phyloP scores from a whole-genome alignment of 2,329 filamentous ascomycete species.

The Parastagonospora nodorum region DNA sequence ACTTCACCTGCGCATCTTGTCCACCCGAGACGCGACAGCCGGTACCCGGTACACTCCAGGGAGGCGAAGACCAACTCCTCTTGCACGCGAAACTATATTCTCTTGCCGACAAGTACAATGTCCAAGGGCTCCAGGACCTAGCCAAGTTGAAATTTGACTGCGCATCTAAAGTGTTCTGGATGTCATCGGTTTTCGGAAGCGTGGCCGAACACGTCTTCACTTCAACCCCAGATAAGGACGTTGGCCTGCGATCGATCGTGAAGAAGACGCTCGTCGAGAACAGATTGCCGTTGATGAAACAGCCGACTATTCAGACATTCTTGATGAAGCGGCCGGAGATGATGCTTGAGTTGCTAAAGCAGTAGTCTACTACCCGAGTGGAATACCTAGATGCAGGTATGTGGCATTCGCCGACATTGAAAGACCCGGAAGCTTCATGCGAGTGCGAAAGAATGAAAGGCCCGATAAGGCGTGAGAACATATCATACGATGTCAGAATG shows the following conservation, averaged over 20 bases:
- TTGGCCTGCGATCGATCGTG: not conserved
- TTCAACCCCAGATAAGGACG: slow-evolving; percentile 6
- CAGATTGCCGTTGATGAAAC: not conserved
- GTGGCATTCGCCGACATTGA: no score
- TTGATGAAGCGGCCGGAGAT: not conserved
- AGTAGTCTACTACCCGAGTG: no score
- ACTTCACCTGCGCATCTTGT: not conserved
- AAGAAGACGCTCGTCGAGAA: not conserved
- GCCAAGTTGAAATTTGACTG: slow-evolving; percentile 3
- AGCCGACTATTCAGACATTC: not conserved
- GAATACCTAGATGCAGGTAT: no score
- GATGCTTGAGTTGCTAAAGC: not conserved
- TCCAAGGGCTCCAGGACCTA: slow-evolving; percentile 4
- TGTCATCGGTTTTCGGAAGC: slow-evolving; percentile 25
- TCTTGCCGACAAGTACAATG: slow-evolving; percentile 3
- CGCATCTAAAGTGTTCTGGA: no score
- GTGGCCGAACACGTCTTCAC: slow-evolving; percentile 25
- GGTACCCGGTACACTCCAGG: not conserved
- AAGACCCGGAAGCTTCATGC: no score
- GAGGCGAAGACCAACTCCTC: not conserved
- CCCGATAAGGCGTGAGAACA: no score
- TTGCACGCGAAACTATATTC: slow-evolving; percentile 6
- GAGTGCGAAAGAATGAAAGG: no score
- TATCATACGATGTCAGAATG: no score
- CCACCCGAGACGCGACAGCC: not conserved